Percentiles rank a stretch among this genome's conserved stretches.
Evolutionary conservation across 2,329 filamentous ascomycete species (phyloP).

Genomic region (Dryadomyces quercus-mongolicae): DNA sequence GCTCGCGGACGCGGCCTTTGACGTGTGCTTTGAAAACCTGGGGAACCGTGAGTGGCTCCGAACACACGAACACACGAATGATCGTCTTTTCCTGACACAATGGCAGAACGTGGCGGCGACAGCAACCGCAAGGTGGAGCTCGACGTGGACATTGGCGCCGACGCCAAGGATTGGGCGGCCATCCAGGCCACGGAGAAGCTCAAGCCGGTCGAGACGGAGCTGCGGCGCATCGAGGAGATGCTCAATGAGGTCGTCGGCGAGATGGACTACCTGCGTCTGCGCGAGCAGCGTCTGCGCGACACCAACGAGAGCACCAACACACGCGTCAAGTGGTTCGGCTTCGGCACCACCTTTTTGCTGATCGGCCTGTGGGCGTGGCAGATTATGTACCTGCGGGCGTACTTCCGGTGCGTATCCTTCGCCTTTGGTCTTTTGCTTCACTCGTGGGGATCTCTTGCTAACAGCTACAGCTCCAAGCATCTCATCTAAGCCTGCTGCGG

Average conservation of each 20-base stretch:
- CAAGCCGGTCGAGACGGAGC: slow-evolving; percentile 90
- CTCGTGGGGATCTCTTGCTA: not conserved
- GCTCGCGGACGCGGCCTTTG: slow-evolving; percentile 81
- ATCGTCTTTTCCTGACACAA: not conserved
- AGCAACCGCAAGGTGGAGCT: slow-evolving; percentile 69
- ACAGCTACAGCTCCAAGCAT: slow-evolving; percentile 47
- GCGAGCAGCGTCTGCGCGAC: slow-evolving; percentile 93
- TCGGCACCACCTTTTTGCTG: slow-evolving; percentile 84
- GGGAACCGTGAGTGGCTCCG: slow-evolving; percentile 35
- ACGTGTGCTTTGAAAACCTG: slow-evolving; percentile 91
- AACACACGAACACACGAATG: too few relatives aligned
- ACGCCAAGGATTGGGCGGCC: slow-evolving; percentile 95
- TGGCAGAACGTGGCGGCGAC: slow-evolving; percentile 21
- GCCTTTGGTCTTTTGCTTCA: not conserved
- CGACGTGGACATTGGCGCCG: slow-evolving; percentile 90
- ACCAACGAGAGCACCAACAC: slow-evolving; percentile 99
- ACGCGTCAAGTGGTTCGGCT: slow-evolving; percentile 96
- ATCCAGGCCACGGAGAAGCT: slow-evolving; percentile 96
- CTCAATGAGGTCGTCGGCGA: slow-evolving; percentile 79
- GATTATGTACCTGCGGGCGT: slow-evolving; percentile 92
- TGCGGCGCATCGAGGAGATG: slow-evolving; percentile 84
- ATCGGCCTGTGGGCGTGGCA: slow-evolving; percentile 89
- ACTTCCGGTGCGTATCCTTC: slow-evolving; percentile 57
- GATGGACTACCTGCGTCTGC: slow-evolving; percentile 86
- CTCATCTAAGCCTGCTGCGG: slow-evolving; percentile 37